These are phyloP conservation scores for Hygrocybe coccinea DNA, from an alignment of 768 basidiomycete species.

Conservation along the genomic window DNA sequence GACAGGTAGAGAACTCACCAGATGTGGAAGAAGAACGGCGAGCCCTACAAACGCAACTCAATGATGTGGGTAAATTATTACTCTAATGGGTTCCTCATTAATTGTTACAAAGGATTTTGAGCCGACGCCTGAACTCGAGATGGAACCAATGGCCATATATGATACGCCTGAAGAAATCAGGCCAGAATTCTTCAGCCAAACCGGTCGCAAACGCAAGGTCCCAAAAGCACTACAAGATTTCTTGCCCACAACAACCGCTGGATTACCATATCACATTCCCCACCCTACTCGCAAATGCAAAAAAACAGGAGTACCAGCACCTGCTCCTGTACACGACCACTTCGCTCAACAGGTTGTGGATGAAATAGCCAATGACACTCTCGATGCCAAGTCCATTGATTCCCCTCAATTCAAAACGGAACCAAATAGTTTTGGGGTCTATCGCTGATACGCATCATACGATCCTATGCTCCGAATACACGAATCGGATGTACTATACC, in stretches of 20 bases:
- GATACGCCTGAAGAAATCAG: background rate
- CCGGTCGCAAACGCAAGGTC: background rate
- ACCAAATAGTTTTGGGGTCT: conserved; percentile 19
- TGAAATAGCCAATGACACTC: background rate
- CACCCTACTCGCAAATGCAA: background rate
- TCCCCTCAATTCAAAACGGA: conserved; percentile 12
- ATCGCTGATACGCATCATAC: conserved; percentile 19
- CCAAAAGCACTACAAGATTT: background rate
- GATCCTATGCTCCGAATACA: too few species aligned
- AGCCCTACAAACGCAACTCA: background rate
- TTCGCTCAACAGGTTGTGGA: background rate
- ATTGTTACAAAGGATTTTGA: background rate
- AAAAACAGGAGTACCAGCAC: too few species aligned
- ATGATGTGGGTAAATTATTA: background rate
- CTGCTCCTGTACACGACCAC: too few species aligned
- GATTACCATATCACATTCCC: background rate
- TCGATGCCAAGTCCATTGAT: background rate
- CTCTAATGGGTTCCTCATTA: background rate
- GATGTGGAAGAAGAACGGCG: background rate
- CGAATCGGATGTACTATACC: too few species aligned
- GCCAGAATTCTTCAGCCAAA: background rate
- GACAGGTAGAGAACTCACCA: background rate
- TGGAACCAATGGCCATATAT: background rate
- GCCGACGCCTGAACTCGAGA: background rate
- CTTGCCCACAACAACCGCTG: background rate